Percentiles rank a stretch among this genome's conserved stretches.
These are phyloP conservation scores for Pseudonectria buxi DNA, from an alignment of 2,329 filamentous ascomycete genomes.

Conservation along the genomic window DNA sequence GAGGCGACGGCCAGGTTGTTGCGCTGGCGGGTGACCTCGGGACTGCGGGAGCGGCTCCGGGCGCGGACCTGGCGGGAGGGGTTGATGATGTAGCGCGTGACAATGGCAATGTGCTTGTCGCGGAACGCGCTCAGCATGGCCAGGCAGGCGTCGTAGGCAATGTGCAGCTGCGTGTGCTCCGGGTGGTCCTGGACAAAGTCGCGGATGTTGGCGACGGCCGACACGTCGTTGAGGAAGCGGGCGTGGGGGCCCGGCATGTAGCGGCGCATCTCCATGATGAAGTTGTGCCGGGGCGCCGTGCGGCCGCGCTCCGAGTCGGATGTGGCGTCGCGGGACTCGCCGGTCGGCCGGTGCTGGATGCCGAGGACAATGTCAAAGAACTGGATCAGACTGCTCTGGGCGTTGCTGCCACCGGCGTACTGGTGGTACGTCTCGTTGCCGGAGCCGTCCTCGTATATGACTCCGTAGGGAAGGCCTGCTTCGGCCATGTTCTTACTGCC, in stretches of 20 bases:
- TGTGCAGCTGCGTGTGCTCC: conserved; percentile 57
- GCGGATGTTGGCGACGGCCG: conserved; percentile 77
- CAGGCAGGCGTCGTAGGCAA: conserved; percentile 88
- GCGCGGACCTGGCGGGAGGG: conserved; percentile 71
- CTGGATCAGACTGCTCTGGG: conserved; percentile 92
- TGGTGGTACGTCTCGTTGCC: conserved; percentile 66
- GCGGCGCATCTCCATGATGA: conserved; percentile 91
- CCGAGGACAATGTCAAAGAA: conserved; percentile 93
- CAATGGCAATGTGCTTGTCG: conserved; percentile 94
- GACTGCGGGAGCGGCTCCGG: conserved; percentile 53
- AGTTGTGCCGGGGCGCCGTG: conserved; percentile 56
- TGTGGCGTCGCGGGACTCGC: conserved; percentile 51
- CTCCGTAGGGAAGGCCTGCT: conserved; percentile 78
- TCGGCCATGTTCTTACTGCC: conserved; percentile 98
- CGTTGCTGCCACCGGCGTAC: conserved; percentile 91
- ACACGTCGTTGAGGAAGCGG: conserved; percentile 77
- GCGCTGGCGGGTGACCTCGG: conserved; percentile 40
- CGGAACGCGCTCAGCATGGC: conserved; percentile 63
- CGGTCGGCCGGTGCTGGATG: conserved; percentile 84
- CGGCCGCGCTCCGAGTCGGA: conserved; percentile 39
- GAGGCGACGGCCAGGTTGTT: conserved; percentile 59
- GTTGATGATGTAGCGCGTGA: conserved; percentile 90
- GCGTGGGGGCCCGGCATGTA: conserved; percentile 97
- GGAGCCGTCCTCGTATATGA: conserved; percentile 78
- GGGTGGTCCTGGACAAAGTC: conserved; percentile 63